These are phyloP conservation scores for Aspergillus wentii DNA, from an alignment of 495 filamentous ascomycete genomes.

Conservation along the genomic window DNA sequence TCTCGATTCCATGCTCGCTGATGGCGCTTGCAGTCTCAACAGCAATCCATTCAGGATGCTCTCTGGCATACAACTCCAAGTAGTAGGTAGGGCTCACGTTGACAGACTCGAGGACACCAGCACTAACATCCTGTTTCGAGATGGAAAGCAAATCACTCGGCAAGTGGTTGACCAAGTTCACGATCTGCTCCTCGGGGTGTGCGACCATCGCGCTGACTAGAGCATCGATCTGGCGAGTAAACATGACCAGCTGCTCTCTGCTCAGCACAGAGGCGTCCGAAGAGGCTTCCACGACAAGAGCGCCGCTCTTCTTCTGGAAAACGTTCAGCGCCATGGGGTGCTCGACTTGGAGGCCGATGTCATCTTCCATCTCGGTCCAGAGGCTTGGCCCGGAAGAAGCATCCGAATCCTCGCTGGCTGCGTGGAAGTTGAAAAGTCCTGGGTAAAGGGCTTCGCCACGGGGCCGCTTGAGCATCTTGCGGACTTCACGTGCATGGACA, in stretches of 20 bases:
- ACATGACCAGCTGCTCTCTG: slow-evolving; percentile 18
- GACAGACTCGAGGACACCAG: slow-evolving; percentile 14
- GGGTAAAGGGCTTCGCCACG: slow-evolving; percentile 25
- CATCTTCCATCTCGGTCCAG: slow-evolving; percentile 20
- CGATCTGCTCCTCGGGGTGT: slow-evolving; percentile 16
- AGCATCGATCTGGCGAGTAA: slow-evolving; percentile 25
- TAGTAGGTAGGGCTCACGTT: slow-evolving; percentile 20
- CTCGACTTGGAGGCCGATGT: slow-evolving; percentile 28
- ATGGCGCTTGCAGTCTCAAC: slow-evolving; percentile 35
- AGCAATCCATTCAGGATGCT: slow-evolving; percentile 33
- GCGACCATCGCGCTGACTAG: slow-evolving; percentile 20
- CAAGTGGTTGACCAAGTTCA: slow-evolving; percentile 11
- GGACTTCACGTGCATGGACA: slow-evolving; percentile 23
- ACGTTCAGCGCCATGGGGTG: slow-evolving; percentile 32
- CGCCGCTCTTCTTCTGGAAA: slow-evolving; percentile 9
- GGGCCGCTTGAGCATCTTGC: slow-evolving; percentile 19
- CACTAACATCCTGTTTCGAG: slow-evolving; percentile 11
- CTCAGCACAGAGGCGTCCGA: slow-evolving; percentile 21
- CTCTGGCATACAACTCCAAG: slow-evolving; percentile 27
- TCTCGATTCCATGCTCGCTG: slow-evolving; percentile 20
- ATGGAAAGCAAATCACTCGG: slow-evolving; percentile 20
- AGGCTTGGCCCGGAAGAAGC: slow-evolving; percentile 1
- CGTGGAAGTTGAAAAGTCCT: slow-evolving; percentile 28
- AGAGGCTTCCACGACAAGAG: slow-evolving; percentile 20
- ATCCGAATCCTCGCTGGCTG: neutral